Percentiles rank a stretch among this genome's conserved stretches.
Evolutionary conservation across 176 grass and related monocot species (phyloP).

Genomic region (Zoysia japonica): DNA sequence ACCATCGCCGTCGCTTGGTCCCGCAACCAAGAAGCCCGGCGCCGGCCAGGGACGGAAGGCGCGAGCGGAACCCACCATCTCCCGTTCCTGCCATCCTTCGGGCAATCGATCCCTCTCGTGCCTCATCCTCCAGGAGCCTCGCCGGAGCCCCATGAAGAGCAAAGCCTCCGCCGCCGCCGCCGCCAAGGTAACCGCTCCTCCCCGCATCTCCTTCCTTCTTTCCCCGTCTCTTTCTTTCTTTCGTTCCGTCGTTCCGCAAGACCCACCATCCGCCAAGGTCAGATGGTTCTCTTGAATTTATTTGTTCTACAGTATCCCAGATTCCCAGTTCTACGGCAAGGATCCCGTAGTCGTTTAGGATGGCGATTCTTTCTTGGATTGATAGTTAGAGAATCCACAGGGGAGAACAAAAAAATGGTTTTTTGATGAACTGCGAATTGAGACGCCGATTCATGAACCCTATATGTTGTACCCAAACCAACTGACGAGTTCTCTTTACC

Average conservation of each 20-base stretch:
- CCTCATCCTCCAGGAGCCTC: background rate
- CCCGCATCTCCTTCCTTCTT: background rate
- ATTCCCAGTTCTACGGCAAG: background rate
- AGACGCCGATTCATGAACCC: background rate
- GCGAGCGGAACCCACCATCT: conserved; percentile 11
- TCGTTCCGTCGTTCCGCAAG: background rate
- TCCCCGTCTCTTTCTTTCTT: background rate
- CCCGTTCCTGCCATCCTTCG: background rate
- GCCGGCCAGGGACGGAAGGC: background rate
- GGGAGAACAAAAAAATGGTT: background rate
- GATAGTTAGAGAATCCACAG: background rate
- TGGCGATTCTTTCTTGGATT: background rate
- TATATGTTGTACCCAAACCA: background rate
- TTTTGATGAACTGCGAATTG: conserved; percentile 6
- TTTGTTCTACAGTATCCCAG: background rate
- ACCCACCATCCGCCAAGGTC: background rate
- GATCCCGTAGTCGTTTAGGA: background rate
- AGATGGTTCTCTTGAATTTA: background rate
- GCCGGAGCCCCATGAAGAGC: conserved; percentile 21
- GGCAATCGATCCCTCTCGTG: background rate
- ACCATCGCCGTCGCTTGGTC: background rate
- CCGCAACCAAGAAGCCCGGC: conserved; percentile 1
- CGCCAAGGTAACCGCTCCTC: conserved; percentile 15
- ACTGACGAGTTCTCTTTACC: conserved; percentile 1
- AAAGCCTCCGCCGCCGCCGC: conserved; percentile 3